A percentile compares a stretch with the other conserved stretches of the same genome.
These are phyloP conservation scores for Aspergillus neoniger DNA, from an alignment of 2,329 filamentous ascomycete genomes.

Conservation along the genomic window DNA sequence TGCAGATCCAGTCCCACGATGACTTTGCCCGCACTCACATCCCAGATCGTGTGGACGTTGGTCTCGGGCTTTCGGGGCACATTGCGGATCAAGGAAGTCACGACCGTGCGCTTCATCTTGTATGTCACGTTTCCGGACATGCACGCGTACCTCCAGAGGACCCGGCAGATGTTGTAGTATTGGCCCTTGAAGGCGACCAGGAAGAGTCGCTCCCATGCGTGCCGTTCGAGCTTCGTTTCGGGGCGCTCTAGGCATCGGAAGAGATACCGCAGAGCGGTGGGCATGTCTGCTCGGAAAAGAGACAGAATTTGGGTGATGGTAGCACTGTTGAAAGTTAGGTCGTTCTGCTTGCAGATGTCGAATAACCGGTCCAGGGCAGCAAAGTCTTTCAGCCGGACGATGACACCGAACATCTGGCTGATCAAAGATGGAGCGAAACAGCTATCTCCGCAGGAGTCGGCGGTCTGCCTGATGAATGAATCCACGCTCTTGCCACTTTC, in stretches of 20 bases:
- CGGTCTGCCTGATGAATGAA: conserved; percentile 42
- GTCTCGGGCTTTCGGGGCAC: conserved; percentile 14
- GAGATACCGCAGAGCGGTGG: conserved; percentile 26
- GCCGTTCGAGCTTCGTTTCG: conserved; percentile 20
- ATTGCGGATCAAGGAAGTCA: conserved; percentile 34
- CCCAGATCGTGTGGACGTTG: conserved; percentile 21
- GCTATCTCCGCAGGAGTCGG: conserved; percentile 34
- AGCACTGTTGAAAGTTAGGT: conserved; percentile 29
- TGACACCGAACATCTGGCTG: conserved; percentile 42
- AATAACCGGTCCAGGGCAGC: conserved; percentile 33
- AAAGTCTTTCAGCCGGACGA: conserved; percentile 28
- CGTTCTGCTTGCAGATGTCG: conserved; percentile 31
- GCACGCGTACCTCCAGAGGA: conserved; percentile 53
- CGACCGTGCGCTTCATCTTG: conserved; percentile 37
- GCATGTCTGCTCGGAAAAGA: conserved; percentile 29
- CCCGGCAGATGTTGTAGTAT: conserved; percentile 46
- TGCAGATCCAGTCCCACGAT: conserved; percentile 35
- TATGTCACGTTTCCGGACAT: conserved; percentile 36
- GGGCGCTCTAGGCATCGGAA: conserved; percentile 25
- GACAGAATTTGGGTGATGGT: conserved; percentile 34
- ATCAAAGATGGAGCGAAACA: conserved; percentile 42
- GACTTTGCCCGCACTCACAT: conserved; percentile 34
- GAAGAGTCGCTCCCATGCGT: conserved; percentile 44
- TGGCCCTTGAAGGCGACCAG: conserved; percentile 40
- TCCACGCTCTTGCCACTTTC: conserved; percentile 35